phyloP scores from a whole-genome alignment of 345 rosid genomes.

The Diplotaxis tenuifolia region DNA sequence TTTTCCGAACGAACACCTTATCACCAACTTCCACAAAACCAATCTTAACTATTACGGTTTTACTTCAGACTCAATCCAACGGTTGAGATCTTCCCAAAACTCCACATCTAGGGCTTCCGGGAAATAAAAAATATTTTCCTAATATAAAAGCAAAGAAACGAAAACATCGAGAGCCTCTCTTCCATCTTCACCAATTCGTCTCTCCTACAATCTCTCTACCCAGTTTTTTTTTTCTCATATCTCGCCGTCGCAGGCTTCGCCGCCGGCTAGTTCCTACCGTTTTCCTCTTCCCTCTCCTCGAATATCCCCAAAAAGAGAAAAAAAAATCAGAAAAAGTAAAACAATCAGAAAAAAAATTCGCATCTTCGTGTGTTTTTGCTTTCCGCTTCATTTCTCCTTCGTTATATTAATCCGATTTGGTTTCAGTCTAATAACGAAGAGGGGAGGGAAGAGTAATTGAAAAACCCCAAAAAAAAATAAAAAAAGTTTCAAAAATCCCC shows the following conservation, averaged over 20 bases:
- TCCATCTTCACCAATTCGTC: constrained; percentile 6
- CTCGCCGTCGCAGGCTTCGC: constrained; percentile 49
- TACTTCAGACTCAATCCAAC: constrained; percentile 21
- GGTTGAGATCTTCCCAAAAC: constrained; percentile 20
- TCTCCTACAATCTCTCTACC: constrained; percentile 21
- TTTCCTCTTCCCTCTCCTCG: constrained; percentile 57
- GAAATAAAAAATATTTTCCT: background rate
- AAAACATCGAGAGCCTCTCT: background rate
- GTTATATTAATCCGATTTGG: constrained; percentile 22
- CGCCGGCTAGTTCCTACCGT: constrained; percentile 51
- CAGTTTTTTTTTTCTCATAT: background rate
- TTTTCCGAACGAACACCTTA: constrained; percentile 18
- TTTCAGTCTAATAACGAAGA: constrained; percentile 50
- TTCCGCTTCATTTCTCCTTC: constrained; percentile 8
- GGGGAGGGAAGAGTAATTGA: constrained; percentile 70
- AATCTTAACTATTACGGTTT: background rate
- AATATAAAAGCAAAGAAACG: constrained; percentile 23
- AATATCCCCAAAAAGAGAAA: constrained; percentile 20
- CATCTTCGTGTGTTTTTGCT: background rate
- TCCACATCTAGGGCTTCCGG: constrained; percentile 14
- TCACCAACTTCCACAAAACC: background rate
- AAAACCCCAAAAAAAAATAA: constrained; percentile 24
- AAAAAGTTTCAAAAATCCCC: constrained; percentile 20
- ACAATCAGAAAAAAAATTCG: background rate
- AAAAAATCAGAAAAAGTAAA: constrained; percentile 11